A percentile compares a stretch with the other conserved stretches of the same genome.
phyloP scores from a whole-genome alignment of 2,329 filamentous ascomycete genomes.

The Fusarium mangiferae region DNA sequence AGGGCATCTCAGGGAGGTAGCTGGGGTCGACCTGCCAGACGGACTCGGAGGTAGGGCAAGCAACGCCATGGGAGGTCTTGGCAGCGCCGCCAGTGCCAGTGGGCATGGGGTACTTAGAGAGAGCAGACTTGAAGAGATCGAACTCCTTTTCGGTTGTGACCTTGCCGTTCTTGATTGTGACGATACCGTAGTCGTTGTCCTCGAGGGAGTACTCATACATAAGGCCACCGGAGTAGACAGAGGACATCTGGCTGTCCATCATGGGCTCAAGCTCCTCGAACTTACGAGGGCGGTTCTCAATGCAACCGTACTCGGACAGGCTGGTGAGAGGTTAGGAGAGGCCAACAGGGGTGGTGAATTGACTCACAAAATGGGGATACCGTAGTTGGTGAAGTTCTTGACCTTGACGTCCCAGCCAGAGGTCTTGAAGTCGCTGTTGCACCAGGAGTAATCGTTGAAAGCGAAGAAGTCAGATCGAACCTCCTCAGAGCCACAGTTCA shows the following conservation, averaged over 20 bases:
- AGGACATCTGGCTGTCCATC: slow-evolving; percentile 85
- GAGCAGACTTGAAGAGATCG: slow-evolving; percentile 59
- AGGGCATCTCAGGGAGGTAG: slow-evolving; percentile 63
- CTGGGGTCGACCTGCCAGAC: slow-evolving; percentile 64
- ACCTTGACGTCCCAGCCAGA: slow-evolving; percentile 92
- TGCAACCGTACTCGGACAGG: slow-evolving; percentile 95
- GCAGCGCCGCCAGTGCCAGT: slow-evolving; percentile 62
- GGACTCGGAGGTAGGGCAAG: slow-evolving; percentile 61
- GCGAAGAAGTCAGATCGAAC: slow-evolving; percentile 89
- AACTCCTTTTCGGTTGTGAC: slow-evolving; percentile 72
- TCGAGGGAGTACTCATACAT: slow-evolving; percentile 95
- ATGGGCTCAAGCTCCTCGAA: slow-evolving; percentile 84
- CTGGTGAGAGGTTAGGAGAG: slow-evolving; percentile 40
- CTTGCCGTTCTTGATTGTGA: slow-evolving; percentile 66
- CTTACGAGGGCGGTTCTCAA: slow-evolving; percentile 75
- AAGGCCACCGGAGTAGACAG: slow-evolving; percentile 93
- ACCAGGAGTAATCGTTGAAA: slow-evolving; percentile 93
- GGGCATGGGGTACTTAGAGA: slow-evolving; percentile 61
- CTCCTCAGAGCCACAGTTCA: slow-evolving; percentile 91
- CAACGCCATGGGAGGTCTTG: slow-evolving; percentile 57
- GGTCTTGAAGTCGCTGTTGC: slow-evolving; percentile 73
- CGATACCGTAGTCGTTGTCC: slow-evolving; percentile 82
- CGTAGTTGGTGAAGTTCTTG: slow-evolving; percentile 85
- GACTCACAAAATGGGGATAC: slow-evolving; percentile 80
- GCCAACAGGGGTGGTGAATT: background rate